Base-by-base conservation (phyloP, 768 basidiomycete species). In the Suillus bovinus region DNA sequence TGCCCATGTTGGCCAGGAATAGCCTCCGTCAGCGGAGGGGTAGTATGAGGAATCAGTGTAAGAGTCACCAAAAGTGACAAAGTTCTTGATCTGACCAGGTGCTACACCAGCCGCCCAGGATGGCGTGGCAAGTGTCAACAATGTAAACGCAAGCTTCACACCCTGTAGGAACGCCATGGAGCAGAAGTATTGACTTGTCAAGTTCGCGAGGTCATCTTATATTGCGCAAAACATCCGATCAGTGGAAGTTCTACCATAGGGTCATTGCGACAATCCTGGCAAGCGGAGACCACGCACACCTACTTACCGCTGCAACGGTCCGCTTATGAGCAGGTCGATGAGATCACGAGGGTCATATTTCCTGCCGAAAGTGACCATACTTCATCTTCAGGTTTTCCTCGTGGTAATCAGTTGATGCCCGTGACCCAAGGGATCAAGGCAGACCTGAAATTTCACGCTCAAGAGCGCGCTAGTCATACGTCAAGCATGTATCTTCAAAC, bases 41-140 rank as follows among this genome's bases (percentile, higher is more conserved):
- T 72, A 72, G 55, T 68, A 71, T 9, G 79, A 81, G 2, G 83
- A 70, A 62, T 89, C 87, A 0, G 85, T 86, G 67, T 86, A 88
- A 56, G 82, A 84, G 72, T 89, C 87, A 4, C 88, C 87, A 61
- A 89, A 90, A 0, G 86, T 87, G 59, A 86, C 87, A 16, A 89
- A 77, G 62, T 83, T 82, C 69, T 84, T 85, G 62, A 89, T 86
- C 64, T 86, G 84, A 7, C 76, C 76, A 0, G 77, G 73, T 27
- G 65, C 61, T 4, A 80, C 68, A 13, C 74, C 78, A 14, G 58
- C 34, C 7, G 63, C 63, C 42, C 61, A 31, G 16, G 64, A 61
- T 3, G 63, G 56, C 9, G 52, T 29, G 22, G 56, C 44, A 24
- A 72, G 39, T 5, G 66, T 58, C 58, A 71, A 38, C n/a, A 67